A percentile compares a stretch with the other conserved stretches of the same genome.
Conservation (phyloP, 75 land plant genomes). For the Picea sitchensis region DNA sequence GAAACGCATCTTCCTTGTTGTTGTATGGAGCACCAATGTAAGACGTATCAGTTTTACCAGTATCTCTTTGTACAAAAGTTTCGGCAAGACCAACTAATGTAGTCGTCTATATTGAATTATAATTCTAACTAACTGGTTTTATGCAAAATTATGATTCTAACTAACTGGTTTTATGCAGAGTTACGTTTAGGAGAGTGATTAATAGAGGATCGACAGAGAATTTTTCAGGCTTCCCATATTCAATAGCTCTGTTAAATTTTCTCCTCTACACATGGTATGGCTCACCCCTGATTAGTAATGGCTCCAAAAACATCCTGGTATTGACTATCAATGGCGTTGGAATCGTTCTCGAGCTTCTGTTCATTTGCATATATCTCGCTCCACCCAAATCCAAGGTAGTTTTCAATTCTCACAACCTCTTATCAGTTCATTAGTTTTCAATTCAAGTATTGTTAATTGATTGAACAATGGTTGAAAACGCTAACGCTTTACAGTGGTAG, state of each 20-base stretch:
- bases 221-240: slow-evolving; percentile 67
- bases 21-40: slow-evolving; percentile 52
- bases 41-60: neutral
- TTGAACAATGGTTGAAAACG: too few species aligned
- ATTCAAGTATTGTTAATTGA: too few species aligned
- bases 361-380: slow-evolving; percentile 41
- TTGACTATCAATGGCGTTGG: slow-evolving; percentile 60
- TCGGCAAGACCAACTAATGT: too few species aligned
- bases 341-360: slow-evolving; percentile 40
- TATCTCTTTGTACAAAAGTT: neutral
- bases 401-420: neutral
- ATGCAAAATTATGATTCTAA: too few species aligned
- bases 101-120: too few species aligned
- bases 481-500: too few species aligned
- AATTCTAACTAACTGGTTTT: too few species aligned
- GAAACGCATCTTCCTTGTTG: slow-evolving; percentile 47
- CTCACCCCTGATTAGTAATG: slow-evolving; percentile 42
- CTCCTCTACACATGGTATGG: slow-evolving; percentile 69
- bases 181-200: slow-evolving; percentile 58
- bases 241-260: slow-evolving; percentile 57
- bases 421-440: neutral
- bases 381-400: slow-evolving; percentile 32
- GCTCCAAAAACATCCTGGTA: slow-evolving; percentile 46
- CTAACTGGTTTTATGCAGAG: neutral
- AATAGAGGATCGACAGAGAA: slow-evolving; percentile 57